Base-by-base conservation (phyloP, 805 yeast genomes). In the Spathaspora arborariae region DNA sequence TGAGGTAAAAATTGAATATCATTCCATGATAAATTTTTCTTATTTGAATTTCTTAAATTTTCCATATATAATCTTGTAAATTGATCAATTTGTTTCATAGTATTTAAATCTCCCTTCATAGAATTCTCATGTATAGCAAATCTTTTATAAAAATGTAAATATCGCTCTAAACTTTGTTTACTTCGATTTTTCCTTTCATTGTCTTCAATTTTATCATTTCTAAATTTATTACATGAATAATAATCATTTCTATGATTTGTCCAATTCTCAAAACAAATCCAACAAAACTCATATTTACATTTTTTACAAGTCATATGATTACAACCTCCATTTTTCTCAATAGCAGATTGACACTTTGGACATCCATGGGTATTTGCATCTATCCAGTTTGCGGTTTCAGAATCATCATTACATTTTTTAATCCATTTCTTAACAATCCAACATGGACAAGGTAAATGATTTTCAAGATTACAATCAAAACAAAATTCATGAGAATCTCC, bases 241-340 rank as follows among this genome's bases (percentile, higher is more conserved):
- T 81, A 90, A 38, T 72, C 68, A 22, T 75, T 70, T 2, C 81
- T 81, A 66, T 92, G 98, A 13, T 65, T 66, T 0, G 61, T 57
- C 99, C 99, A 92, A 27, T 72, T 77, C 2, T 83, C 83, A 51
- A 80, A 62, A 64, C 99, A 94, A 35, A 91, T 81, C 99, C 99
- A 94, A 64, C 99, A 94, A 60, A 90, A 94, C 60, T 91, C 88
- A 61, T 79, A 66, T 10, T 63, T 59, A 63, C 99, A 94, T 48
- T 81, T 83, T 3, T 79, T 72, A 63, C 99, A 94, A 1, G 82
- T 77, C 96, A 94, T 92, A 66, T 94, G 99, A 65, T 92, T 92
- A 67, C 99, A 94, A 0, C 99, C 99, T 19, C 97, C 98, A 60
- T 86, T 86, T 57, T 92, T 90, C 60, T 94, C 97, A 51, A 92